Percentiles rank a stretch among this genome's conserved stretches.
phyloP scores from a whole-genome alignment of 202 grass and related monocot genomes.

The Alloteropsis angusta region DNA sequence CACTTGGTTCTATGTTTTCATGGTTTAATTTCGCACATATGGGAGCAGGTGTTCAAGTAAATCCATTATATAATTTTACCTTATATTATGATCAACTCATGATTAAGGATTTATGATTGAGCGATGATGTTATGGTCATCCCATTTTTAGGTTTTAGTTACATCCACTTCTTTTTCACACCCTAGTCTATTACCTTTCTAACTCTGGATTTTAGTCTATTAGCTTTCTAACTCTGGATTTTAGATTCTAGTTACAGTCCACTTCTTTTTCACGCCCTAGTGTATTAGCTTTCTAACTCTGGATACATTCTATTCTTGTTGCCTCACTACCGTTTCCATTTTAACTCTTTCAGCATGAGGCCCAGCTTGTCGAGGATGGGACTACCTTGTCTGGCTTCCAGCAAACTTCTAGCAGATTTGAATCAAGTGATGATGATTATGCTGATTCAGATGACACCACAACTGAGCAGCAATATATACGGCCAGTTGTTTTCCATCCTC shows the following conservation, averaged over 20 bases:
- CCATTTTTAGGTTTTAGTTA: too few species aligned
- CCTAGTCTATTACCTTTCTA: too few species aligned
- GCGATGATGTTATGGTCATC: background rate
- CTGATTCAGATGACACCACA: constrained; percentile 71
- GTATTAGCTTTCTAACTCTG: background rate
- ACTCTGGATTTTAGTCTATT: too few species aligned
- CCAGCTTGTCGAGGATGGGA: constrained; percentile 79
- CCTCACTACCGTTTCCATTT: background rate
- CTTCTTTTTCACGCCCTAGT: background rate
- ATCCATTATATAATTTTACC: too few species aligned
- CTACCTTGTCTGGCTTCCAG: constrained; percentile 61
- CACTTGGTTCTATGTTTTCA: background rate
- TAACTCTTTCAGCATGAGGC: constrained; percentile 63
- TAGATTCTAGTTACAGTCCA: background rate
- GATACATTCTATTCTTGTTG: constrained; percentile 1
- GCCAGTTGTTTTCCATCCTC: constrained; percentile 36
- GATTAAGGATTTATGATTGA: background rate
- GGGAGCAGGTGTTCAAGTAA: too few species aligned
- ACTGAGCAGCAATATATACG: constrained; percentile 40
- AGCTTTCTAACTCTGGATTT: too few species aligned
- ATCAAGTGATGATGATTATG: constrained; percentile 93
- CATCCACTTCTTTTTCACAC: too few species aligned
- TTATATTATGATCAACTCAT: constrained; percentile 4
- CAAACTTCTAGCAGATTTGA: constrained; percentile 59
- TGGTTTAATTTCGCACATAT: too few species aligned